Conservation (phyloP, 2,329 filamentous ascomycete genomes). For the Teratosphaeria nubilosa region DNA sequence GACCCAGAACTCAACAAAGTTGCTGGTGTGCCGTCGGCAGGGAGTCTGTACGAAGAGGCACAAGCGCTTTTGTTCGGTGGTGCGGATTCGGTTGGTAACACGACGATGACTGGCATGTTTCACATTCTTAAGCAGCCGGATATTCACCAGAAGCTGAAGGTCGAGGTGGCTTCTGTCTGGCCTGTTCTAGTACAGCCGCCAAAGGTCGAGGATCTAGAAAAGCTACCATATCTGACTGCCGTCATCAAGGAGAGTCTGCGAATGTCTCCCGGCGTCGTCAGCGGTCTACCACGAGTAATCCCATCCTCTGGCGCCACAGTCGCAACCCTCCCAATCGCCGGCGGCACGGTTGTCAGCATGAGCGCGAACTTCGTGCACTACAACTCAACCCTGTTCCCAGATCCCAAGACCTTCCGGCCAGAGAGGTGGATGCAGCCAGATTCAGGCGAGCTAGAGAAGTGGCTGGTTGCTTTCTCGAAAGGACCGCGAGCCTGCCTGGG, state of each 20-base stretch:
- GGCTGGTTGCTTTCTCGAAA: neutral
- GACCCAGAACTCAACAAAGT: conserved; percentile 25
- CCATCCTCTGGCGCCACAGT: conserved; percentile 10
- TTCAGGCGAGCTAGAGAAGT: neutral
- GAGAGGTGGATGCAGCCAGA: conserved; percentile 24
- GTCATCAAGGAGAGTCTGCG: conserved; percentile 16
- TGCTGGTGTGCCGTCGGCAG: conserved; percentile 22
- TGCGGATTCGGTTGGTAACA: conserved; percentile 35
- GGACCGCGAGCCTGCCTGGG: neutral
- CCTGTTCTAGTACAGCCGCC: neutral
- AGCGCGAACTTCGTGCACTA: conserved; percentile 23
- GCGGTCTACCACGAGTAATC: conserved; percentile 10
- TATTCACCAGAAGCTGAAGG: conserved; percentile 26
- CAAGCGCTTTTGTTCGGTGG: conserved; percentile 39
- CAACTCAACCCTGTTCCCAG: conserved; percentile 22
- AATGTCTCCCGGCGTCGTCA: conserved; percentile 12
- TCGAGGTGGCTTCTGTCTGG: conserved; percentile 24
- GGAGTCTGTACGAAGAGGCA: conserved; percentile 35
- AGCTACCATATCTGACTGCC: conserved; percentile 14
- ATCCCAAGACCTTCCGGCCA: conserved; percentile 22
- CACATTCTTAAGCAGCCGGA: conserved; percentile 29
- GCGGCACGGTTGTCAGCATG: conserved; percentile 22
- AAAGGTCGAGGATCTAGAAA: conserved; percentile 4
- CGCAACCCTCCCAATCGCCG: conserved; percentile 4
- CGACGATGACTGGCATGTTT: conserved; percentile 33